A percentile compares a stretch with the other conserved stretches of the same genome.
Evolutionary conservation across 768 basidiomycete genomes (phyloP).

Genomic region (Trametes maxima): DNA sequence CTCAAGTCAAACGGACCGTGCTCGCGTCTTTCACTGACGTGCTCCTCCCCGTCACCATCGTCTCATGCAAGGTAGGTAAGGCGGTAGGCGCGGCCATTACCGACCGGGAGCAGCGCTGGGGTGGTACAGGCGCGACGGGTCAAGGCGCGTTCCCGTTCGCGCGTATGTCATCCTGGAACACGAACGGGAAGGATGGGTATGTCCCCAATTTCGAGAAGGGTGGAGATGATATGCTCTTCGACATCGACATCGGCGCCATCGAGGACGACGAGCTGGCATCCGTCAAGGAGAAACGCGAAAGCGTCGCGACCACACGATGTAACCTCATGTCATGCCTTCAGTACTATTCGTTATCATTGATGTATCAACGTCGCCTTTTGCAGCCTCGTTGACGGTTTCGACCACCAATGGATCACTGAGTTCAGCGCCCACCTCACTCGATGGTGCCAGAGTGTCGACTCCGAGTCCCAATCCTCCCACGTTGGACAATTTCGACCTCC

Average conservation of each 20-base stretch:
- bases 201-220: conserved; percentile 39
- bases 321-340: background rate
- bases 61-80: conserved; percentile 68
- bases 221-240: conserved; percentile 50
- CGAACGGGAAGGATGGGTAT: conserved; percentile 26
- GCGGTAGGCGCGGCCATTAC: conserved; percentile 68
- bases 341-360: background rate
- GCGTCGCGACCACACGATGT: conserved; percentile 17
- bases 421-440: conserved; percentile 13
- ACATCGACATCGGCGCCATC: conserved; percentile 48
- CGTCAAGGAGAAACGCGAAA: conserved; percentile 12
- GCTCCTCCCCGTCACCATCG: conserved; percentile 93
- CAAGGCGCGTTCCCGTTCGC: conserved; percentile 20
- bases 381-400: conserved; percentile 19
- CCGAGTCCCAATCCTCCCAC: conserved; percentile 23
- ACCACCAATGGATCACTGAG: conserved; percentile 1
- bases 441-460: conserved; percentile 22
- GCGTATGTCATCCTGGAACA: conserved; percentile 17
- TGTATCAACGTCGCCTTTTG: too few species aligned
- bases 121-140: conserved; percentile 39
- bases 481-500: conserved; percentile 71
- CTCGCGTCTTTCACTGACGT: conserved; percentile 90
- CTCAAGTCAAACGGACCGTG: conserved; percentile 89
- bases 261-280: conserved; percentile 37
- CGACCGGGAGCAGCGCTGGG: conserved; percentile 79